These are phyloP conservation scores for Gossypium raimondii DNA, from an alignment of 345 rosid genomes.

Conservation along the genomic window DNA sequence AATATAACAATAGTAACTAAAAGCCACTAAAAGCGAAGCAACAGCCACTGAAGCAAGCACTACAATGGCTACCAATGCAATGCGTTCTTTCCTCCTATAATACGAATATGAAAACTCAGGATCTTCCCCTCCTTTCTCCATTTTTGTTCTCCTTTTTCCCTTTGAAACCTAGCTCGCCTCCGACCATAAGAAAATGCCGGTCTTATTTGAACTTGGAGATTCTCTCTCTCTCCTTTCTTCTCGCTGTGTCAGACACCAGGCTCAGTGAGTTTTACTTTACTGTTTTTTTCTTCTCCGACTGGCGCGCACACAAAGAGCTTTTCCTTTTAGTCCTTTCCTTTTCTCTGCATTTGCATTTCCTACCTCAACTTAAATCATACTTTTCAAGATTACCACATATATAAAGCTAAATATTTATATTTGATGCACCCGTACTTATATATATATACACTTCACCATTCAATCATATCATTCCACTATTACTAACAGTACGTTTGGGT, in stretches of 20 bases:
- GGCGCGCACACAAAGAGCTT: slow-evolving; percentile 25
- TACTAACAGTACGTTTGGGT: no score
- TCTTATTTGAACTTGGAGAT: neutral
- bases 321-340: neutral
- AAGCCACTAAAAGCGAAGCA: slow-evolving; percentile 68
- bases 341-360: neutral
- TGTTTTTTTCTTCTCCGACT: slow-evolving; percentile 6
- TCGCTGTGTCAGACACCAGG: slow-evolving; percentile 9
- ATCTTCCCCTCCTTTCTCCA: slow-evolving; percentile 40
- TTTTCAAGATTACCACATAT: neutral
- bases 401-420: neutral
- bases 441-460: no score
- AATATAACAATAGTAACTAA: slow-evolving; percentile 91
- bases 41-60: slow-evolving; percentile 76
- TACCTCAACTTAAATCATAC: neutral
- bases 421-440: neutral
- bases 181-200: neutral
- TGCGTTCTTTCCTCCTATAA: slow-evolving; percentile 52
- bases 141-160: neutral
- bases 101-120: slow-evolving; percentile 19
- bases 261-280: neutral
- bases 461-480: no score
- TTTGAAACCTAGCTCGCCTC: slow-evolving; percentile 22
- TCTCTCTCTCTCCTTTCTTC: neutral
- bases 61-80: slow-evolving; percentile 61